Conservation (phyloP, 2,329 filamentous ascomycete species). For the Talaromyces amestolkiae region DNA sequence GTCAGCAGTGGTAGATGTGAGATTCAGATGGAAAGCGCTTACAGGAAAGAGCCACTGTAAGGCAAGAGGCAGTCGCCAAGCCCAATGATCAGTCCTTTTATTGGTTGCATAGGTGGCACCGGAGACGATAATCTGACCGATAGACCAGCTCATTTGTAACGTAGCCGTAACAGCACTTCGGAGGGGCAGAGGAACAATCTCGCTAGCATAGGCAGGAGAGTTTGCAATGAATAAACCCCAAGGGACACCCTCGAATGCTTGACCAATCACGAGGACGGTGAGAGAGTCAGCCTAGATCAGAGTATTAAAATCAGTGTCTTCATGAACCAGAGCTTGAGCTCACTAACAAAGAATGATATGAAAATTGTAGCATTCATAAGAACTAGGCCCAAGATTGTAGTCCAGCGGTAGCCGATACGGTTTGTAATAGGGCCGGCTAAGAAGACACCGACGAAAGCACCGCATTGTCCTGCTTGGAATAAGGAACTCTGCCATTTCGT, state of each 20-base stretch:
- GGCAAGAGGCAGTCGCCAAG: slow-evolving; percentile 52
- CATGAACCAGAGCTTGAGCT: too few relatives aligned
- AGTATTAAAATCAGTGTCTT: too few relatives aligned
- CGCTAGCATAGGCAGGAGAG: slow-evolving; percentile 54
- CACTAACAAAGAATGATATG: slow-evolving; percentile 55
- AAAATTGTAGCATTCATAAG: slow-evolving; percentile 60
- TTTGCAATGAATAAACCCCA: slow-evolving; percentile 55
- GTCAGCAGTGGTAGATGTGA: slow-evolving; percentile 4
- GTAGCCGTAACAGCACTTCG: slow-evolving; percentile 54
- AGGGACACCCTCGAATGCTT: slow-evolving; percentile 39
- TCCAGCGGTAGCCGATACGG: slow-evolving; percentile 59
- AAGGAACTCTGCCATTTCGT: slow-evolving; percentile 56
- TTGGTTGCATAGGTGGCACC: slow-evolving; percentile 48
- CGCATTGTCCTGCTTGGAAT: slow-evolving; percentile 55
- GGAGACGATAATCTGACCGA: slow-evolving; percentile 54
- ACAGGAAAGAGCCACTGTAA: slow-evolving; percentile 54
- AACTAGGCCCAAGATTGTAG: slow-evolving; percentile 57
- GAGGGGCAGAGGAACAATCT: slow-evolving; percentile 45
- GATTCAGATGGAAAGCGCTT: slow-evolving; percentile 6
- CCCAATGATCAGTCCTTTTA: slow-evolving; percentile 43
- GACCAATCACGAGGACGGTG: slow-evolving; percentile 37
- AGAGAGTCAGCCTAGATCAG: slow-evolving; percentile 39
- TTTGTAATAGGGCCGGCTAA: slow-evolving; percentile 61
- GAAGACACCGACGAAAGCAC: slow-evolving; percentile 60
- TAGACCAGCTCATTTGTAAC: slow-evolving; percentile 58